Base-by-base conservation (phyloP, 1,139 yeast genomes). In the Kodamaea sp. region DNA sequence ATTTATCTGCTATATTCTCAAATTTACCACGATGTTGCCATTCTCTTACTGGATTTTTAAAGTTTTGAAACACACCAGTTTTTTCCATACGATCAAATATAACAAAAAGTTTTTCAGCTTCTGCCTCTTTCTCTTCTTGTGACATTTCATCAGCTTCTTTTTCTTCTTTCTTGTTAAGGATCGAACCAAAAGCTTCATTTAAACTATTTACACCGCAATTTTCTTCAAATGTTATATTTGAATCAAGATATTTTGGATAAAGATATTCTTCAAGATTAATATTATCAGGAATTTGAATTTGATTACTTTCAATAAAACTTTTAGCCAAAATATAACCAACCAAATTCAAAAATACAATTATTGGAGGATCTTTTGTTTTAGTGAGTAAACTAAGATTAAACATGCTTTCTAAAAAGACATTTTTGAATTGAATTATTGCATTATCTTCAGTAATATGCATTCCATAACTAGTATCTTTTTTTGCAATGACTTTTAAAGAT, bases 71-170 rank as follows among this genome's bases (percentile, higher is more conserved):
- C 0, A 71, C 57, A 1, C 79, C 75, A 39, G 63, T 68, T 48
- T 66, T 66, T 40, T 71, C 75, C 59, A 73, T 66, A 45, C 75
- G 57, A 29, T 73, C 79, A 48, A 78, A 75, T 4, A 76, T 42
- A 3, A 63, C 70, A 50, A 70, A 73, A 50, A 78, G 54, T 46
- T 73, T 65, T 39, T 75, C 80, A 1, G 81, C 77, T 48, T 78
- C 82, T 7, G 54, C 53, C 43, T 75, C 78, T 49, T 77, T 76
- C 46, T 78, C 82, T 39, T 70, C 75, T n/a, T 64, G 67, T 1
- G 76, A 64, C 62, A 75, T 59, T 11, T 48, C 53, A 23, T 37
- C 41, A 4, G 38, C 39, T 11, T 24, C 37, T 10, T 10, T 27
- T 3, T 27, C 22, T 23, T 34, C 26, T 2, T 24, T 8, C 23